Evolutionary conservation across 768 basidiomycete species (phyloP).

Genomic region (Macrolepiota dolichaula): DNA sequence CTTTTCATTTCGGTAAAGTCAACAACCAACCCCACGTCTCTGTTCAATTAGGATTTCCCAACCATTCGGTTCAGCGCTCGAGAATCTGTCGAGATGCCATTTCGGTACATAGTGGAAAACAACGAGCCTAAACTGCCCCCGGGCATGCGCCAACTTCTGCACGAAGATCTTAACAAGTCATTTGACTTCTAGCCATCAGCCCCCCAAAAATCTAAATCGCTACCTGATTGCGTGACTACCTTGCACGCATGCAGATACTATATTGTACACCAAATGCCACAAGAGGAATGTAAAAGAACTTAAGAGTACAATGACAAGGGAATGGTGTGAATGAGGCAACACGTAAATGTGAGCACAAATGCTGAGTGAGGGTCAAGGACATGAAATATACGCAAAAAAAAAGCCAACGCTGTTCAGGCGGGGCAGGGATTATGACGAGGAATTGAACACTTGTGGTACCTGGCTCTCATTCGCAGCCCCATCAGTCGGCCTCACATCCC

Average conservation of each 20-base stretch:
- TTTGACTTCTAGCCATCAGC: constrained; percentile 69
- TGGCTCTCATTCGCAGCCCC: neutral
- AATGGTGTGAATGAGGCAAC: constrained; percentile 11
- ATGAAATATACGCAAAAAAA: constrained; percentile 1
- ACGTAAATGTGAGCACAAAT: constrained; percentile 15
- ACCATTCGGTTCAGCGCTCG: constrained; percentile 83
- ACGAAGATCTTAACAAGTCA: constrained; percentile 81
- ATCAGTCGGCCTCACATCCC: constrained; percentile 48
- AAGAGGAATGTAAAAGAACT: constrained; percentile 1
- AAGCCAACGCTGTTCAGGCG: neutral
- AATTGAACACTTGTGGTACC: constrained; percentile 3
- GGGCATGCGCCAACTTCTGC: constrained; percentile 85
- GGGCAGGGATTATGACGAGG: neutral
- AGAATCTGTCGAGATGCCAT: constrained; percentile 98
- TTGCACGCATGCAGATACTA: constrained; percentile 1
- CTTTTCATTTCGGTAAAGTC: neutral
- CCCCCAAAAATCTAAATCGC: neutral
- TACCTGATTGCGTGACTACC: neutral
- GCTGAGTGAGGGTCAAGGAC: neutral
- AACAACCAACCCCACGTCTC: neutral
- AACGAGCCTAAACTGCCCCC: constrained; percentile 76
- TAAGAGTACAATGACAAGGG: constrained; percentile 5
- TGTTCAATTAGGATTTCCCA: constrained; percentile 70
- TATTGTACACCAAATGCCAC: constrained; percentile 7
- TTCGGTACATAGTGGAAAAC: constrained; percentile 57